Evolutionary conservation across 2,329 filamentous ascomycete genomes (phyloP).

Genomic region (Aspergillus carbonarius): DNA sequence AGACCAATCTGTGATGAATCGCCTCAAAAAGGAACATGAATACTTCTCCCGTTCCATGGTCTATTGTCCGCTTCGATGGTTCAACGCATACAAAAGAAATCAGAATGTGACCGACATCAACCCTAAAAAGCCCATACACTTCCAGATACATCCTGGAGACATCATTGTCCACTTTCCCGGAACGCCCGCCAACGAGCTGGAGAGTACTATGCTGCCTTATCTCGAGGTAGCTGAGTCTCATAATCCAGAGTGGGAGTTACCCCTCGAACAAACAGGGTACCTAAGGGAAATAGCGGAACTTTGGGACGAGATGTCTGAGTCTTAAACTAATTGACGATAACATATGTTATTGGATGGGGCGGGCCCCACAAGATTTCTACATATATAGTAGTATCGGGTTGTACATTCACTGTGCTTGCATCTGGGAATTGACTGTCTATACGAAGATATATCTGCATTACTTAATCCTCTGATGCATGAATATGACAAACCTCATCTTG

Average conservation of each 20-base stretch:
- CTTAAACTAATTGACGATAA: not conserved
- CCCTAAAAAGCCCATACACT: conserved; percentile 1
- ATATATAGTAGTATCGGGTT: too few species aligned
- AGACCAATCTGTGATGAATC: conserved; percentile 15
- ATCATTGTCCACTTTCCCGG: conserved; percentile 20
- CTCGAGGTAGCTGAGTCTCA: conserved; percentile 15
- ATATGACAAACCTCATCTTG: too few species aligned
- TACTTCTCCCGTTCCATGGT: conserved; percentile 16
- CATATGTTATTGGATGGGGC: too few species aligned
- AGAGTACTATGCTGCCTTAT: conserved; percentile 13
- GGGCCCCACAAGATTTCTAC: too few species aligned
- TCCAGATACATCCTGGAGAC: conserved; percentile 16
- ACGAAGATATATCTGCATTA: too few species aligned
- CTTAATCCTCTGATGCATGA: too few species aligned
- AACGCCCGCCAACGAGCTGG: conserved; percentile 1
- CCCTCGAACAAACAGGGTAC: conserved; percentile 12
- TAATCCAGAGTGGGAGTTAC: conserved; percentile 12
- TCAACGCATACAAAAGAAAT: conserved; percentile 18
- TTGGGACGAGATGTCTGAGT: conserved; percentile 5
- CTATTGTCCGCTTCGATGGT: conserved; percentile 18
- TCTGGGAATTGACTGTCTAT: too few species aligned
- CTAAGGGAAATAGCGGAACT: conserved; percentile 10
- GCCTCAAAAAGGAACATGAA: conserved; percentile 15
- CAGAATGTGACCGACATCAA: conserved; percentile 4
- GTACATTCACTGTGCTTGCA: too few species aligned